These are phyloP conservation scores for Pyrus bretschneideri DNA, from an alignment of 306 rosid species.

Conservation along the genomic window DNA sequence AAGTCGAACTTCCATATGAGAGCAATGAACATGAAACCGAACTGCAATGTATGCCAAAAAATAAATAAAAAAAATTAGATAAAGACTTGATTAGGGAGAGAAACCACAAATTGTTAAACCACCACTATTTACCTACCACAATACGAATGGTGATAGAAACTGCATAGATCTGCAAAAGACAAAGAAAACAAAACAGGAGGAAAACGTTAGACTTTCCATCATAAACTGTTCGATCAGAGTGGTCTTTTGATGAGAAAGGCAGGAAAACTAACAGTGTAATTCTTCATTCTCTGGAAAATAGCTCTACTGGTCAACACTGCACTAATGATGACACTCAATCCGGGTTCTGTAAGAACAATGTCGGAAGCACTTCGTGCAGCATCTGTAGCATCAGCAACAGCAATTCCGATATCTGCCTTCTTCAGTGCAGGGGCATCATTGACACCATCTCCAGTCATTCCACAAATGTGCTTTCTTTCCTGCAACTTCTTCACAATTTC, in stretches of 20 bases:
- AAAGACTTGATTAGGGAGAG: neutral
- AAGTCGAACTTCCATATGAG: conserved; percentile 94
- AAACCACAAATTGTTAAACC: neutral
- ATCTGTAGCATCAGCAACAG: conserved; percentile 98
- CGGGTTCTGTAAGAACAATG: conserved; percentile 95
- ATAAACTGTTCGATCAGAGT: neutral
- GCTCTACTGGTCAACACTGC: conserved; percentile 96
- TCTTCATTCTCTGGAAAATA: conserved; percentile 97
- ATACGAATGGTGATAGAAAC: conserved; percentile 99
- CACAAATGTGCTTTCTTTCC: conserved; percentile 94
- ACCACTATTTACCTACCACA: conserved; percentile 56
- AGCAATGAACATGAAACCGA: conserved; percentile 94
- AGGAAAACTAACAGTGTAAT: conserved; percentile 70
- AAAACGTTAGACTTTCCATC: neutral
- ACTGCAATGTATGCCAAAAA: conserved; percentile 42
- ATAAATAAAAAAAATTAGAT: conserved; percentile 1
- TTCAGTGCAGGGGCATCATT: conserved; percentile 98
- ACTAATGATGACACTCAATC: conserved; percentile 93
- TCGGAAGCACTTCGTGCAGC: conserved; percentile 98
- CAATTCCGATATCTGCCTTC: conserved; percentile 97
- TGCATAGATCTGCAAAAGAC: conserved; percentile 74
- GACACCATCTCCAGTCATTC: conserved; percentile 99
- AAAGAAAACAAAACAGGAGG: conserved; percentile 2
- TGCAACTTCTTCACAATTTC: conserved; percentile 96
- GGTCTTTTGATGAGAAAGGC: neutral